These are phyloP conservation scores for Botrytis medusae DNA, from an alignment of 2,329 filamentous ascomycete genomes.

Conservation along the genomic window DNA sequence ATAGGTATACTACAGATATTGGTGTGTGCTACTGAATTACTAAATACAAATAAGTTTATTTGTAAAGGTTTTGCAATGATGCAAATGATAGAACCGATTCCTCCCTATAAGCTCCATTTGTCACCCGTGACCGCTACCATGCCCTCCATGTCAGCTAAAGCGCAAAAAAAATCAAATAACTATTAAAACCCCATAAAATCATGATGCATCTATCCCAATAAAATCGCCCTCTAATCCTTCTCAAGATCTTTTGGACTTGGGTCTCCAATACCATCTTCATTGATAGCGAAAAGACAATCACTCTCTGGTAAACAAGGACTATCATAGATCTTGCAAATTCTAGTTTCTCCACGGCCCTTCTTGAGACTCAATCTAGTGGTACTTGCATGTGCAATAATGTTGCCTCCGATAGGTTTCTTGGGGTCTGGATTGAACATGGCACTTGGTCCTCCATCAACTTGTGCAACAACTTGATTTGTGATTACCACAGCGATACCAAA, in stretches of 20 bases:
- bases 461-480: slow-evolving; percentile 97
- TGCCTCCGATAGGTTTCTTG: slow-evolving; percentile 98
- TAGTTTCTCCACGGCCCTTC: slow-evolving; percentile 91
- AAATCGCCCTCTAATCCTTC: slow-evolving; percentile 55
- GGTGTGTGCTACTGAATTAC: slow-evolving; percentile 1
- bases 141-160: slow-evolving; percentile 11
- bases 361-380: slow-evolving; percentile 93
- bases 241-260: slow-evolving; percentile 94
- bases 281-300: slow-evolving; percentile 95
- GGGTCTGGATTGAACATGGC: slow-evolving; percentile 99
- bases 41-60: slow-evolving; percentile 8
- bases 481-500: slow-evolving; percentile 99
- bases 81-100: slow-evolving; percentile 6
- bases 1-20: not conserved
- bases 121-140: slow-evolving; percentile 25
- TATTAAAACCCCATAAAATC: slow-evolving; percentile 4
- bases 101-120: slow-evolving; percentile 8
- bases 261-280: slow-evolving; percentile 94
- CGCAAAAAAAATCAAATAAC: slow-evolving; percentile 11
- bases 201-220: not conserved
- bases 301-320: slow-evolving; percentile 95
- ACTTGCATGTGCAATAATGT: slow-evolving; percentile 97
- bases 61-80: not conserved
- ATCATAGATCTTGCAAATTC: slow-evolving; percentile 99
- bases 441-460: slow-evolving; percentile 93